phyloP scores from a whole-genome alignment of 441 rosid species.

The Erodium moschatum region DNA sequence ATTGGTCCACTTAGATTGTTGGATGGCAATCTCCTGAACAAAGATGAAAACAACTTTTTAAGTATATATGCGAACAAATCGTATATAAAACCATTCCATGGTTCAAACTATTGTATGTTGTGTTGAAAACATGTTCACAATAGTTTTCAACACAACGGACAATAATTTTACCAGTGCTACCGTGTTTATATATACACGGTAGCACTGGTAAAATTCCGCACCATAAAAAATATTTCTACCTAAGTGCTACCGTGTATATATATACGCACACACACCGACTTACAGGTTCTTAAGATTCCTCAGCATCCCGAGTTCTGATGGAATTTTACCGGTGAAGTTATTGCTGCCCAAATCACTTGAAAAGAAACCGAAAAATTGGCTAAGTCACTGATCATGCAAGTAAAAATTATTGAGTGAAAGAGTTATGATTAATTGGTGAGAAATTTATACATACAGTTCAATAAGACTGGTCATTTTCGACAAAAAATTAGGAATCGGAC shows the following conservation, averaged over 20 bases:
- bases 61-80: no score
- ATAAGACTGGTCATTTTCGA: neutral
- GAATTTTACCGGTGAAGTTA: neutral
- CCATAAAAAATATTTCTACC: no score
- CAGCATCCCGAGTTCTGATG: neutral
- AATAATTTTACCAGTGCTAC: no score
- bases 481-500: neutral
- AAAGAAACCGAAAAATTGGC: neutral
- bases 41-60: neutral
- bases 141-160: no score
- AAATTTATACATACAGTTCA: neutral
- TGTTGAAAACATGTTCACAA: no score
- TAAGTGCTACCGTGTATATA: no score
- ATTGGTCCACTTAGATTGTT: neutral
- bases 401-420: neutral
- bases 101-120: no score
- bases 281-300: neutral
- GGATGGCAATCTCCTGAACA: neutral
- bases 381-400: neutral
- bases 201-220: no score
- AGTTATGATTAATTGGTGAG: neutral
- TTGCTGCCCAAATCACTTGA: constrained; percentile 4
- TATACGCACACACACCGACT: neutral
- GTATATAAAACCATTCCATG: no score
- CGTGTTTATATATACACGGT: no score